Base-by-base conservation (phyloP, 805 yeast genomes). In the Candida mattraensis region DNA sequence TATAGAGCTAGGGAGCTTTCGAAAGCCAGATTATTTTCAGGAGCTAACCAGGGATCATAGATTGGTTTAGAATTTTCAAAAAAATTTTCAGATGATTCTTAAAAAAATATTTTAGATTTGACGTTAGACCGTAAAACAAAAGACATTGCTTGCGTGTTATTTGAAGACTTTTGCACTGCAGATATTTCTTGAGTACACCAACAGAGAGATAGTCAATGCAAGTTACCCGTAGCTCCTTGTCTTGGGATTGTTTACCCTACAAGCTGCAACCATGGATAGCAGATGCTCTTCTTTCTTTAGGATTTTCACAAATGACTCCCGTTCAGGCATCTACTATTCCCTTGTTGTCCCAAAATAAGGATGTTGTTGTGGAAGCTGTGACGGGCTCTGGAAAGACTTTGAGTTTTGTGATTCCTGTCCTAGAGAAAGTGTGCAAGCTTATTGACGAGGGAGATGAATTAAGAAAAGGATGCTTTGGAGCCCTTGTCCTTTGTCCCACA, bases 351-450 rank as follows among this genome's bases (percentile, higher is more conserved):
- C 79, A 79, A 13, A 84, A 88, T 54, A 91, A 91, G 53, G 99
- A 93, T 62, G 96, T 93, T 3, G 93, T 93, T 7, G 98, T 88
- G 1, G 97, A 93, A 57, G 95, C 97, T 0, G 96, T 87, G 1
- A 93, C 99, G 0, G 99, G 99, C 0, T 88, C 97, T 0, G 99
- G 99, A n/a, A 93, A 93, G 58, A 93, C 99, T 0, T 60, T 89
- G n/a, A 83, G 97, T 3, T 93, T 85, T 64, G 77, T 80, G 4
- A 70, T 93, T 2, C 99, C 99, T 0, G 72, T 85, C 1, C 52
- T 88, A 4, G 91, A 88, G 50, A 81, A 79, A 47, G 60, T 88
- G 6, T 48, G 56, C n/a, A 60, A 45, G 20, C 47, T 50, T 23
- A 5, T 51, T 5, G 21, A 36, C 18, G 41, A 46, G 21, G 62